These are phyloP conservation scores for Apiotrichum porosum DNA, from an alignment of 1,284 basidiomycete genomes.

Conservation along the genomic window DNA sequence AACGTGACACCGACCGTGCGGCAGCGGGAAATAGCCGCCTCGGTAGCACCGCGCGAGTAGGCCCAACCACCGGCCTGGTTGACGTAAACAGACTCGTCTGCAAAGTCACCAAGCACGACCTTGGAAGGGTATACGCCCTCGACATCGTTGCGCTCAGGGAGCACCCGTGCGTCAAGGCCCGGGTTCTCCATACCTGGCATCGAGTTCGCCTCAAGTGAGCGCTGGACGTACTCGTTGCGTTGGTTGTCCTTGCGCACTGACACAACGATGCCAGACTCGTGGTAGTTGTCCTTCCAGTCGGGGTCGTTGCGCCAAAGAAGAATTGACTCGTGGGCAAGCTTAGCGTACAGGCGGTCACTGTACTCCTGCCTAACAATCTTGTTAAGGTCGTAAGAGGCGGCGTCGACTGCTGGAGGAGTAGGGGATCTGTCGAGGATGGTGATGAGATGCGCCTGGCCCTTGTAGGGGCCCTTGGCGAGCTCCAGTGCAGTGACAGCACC, in stretches of 20 bases:
- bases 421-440: conserved; percentile 15
- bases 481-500: conserved; percentile 14
- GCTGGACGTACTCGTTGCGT: no score
- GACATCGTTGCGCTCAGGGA: background rate
- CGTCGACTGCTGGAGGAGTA: conserved; percentile 12
- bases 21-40: no score
- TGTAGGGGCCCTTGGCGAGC: conserved; percentile 11
- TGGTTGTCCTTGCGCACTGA: no score
- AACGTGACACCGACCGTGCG: no score
- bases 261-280: no score
- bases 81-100: no score
- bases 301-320: conserved; percentile 26
- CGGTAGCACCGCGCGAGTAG: no score
- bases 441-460: conserved; percentile 9
- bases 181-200: conserved; percentile 14
- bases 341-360: conserved; percentile 17
- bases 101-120: no score
- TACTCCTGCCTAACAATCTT: conserved; percentile 35
- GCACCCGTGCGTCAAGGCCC: conserved; percentile 7
- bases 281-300: conserved; percentile 40
- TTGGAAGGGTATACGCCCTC: no score
- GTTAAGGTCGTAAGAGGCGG: conserved; percentile 26
- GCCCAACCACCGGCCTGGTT: no score
- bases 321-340: conserved; percentile 23
- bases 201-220: conserved; percentile 7